Evolutionary conservation across 1,284 basidiomycete species (phyloP).

Genomic region (Fomitopsis schrenkii): DNA sequence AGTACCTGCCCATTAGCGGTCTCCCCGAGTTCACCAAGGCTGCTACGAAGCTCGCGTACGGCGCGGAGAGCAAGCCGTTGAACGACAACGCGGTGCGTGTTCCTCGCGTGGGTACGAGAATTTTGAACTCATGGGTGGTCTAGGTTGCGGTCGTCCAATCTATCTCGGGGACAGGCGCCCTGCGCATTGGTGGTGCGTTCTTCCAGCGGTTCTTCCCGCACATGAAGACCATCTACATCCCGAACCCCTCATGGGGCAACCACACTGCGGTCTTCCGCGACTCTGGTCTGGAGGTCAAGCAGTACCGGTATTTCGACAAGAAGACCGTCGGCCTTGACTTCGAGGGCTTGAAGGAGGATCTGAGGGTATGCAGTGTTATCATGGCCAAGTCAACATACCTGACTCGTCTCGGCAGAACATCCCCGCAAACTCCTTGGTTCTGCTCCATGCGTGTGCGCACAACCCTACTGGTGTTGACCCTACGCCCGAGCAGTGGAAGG

Average conservation of each 20-base stretch:
- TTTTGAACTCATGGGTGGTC: background rate
- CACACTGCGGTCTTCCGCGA: conserved; percentile 88
- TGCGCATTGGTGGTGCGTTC: conserved; percentile 95
- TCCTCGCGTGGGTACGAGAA: background rate
- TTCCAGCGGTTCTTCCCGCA: conserved; percentile 87
- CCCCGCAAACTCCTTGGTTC: conserved; percentile 76
- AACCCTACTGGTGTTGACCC: conserved; percentile 99
- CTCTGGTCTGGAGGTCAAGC: conserved; percentile 90
- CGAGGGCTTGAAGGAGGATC: conserved; percentile 84
- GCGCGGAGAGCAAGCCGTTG: conserved; percentile 74
- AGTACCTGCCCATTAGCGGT: conserved; percentile 97
- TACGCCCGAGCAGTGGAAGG: conserved; percentile 89
- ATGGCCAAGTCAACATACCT: background rate
- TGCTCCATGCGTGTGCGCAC: conserved; percentile 93
- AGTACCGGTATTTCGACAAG: conserved; percentile 95
- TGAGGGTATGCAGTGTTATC: conserved; percentile 45
- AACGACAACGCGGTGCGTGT: conserved; percentile 70
- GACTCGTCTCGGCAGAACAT: conserved; percentile 46
- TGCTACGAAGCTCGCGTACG: conserved; percentile 92
- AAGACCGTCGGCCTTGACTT: conserved; percentile 94
- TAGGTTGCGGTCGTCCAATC: conserved; percentile 93
- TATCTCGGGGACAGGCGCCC: conserved; percentile 97
- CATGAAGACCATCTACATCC: conserved; percentile 89
- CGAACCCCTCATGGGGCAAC: conserved; percentile 96
- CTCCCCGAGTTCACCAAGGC: conserved; percentile 85